Conservation (phyloP, 73 alveolate species). For the Paramecium primaurelia region DNA sequence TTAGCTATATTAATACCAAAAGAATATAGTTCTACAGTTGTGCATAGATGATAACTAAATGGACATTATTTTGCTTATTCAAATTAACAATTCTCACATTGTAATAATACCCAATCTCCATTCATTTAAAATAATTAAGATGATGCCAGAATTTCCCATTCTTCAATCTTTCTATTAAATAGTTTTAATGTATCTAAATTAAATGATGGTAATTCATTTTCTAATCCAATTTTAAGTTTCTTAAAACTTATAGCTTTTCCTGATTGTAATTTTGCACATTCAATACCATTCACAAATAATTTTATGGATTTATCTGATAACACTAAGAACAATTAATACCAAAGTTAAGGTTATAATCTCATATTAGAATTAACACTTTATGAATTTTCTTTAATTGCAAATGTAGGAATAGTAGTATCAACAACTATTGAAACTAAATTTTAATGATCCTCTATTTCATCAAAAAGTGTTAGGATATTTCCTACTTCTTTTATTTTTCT, state of each 20-base stretch:
- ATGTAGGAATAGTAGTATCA: neutral
- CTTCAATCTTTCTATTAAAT: neutral
- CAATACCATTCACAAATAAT: constrained; percentile 9
- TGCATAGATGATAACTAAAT: neutral
- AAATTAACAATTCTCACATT: neutral
- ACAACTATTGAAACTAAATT: neutral
- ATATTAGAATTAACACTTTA: neutral
- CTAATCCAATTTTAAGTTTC: neutral
- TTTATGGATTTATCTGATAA: neutral
- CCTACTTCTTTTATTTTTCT: constrained; percentile 11
- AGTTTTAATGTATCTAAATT: constrained; percentile 11
- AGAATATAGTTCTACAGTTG: neutral
- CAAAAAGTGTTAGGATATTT: neutral
- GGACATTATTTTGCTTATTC: neutral
- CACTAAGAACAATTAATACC: constrained; percentile 3
- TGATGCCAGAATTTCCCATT: neutral
- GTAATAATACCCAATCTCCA: constrained; percentile 20
- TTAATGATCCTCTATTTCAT: neutral
- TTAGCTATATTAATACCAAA: constrained; percentile 9
- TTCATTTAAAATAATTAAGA: neutral
- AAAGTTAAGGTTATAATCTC: neutral
- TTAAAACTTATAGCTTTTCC: neutral
- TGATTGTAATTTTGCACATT: neutral
- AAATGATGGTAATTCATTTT: constrained; percentile 19
- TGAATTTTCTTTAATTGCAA: neutral